phyloP scores from a whole-genome alignment of 108 stramenopile genomes.

The Cyclostephanos tholiformis region DNA sequence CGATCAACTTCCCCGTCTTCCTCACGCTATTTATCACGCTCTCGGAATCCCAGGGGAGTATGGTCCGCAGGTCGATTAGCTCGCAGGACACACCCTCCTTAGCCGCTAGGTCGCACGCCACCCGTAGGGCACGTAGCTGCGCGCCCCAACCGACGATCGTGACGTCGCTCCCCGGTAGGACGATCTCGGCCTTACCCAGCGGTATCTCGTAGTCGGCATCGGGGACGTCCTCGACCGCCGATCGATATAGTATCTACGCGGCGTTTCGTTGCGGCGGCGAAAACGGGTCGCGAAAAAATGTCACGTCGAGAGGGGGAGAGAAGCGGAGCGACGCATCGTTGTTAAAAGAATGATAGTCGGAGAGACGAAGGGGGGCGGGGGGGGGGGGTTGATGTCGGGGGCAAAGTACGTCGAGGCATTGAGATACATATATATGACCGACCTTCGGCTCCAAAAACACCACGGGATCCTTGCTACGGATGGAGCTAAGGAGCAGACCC shows the following conservation, averaged over 20 bases:
- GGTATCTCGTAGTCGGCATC: constrained; percentile 93
- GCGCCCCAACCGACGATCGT: constrained; percentile 96
- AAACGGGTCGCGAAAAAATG: too few species aligned
- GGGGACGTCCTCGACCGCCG: constrained; percentile 93
- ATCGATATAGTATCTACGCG: constrained; percentile 92
- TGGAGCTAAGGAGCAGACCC: constrained; percentile 87
- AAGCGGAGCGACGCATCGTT: background rate
- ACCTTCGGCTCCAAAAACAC: constrained; percentile 97
- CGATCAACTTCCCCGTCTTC: constrained; percentile 95
- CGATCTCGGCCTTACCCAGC: constrained; percentile 89
- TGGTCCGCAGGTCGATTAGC: constrained; percentile 95
- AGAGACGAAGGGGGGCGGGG: background rate
- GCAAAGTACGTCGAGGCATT: background rate
- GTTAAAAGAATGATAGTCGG: background rate
- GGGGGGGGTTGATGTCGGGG: too few species aligned
- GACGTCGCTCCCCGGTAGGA: constrained; percentile 86
- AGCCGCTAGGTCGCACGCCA: constrained; percentile 78
- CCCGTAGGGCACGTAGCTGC: constrained; percentile 76
- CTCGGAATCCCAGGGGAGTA: constrained; percentile 94
- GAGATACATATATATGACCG: constrained; percentile 2
- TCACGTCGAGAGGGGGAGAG: too few species aligned
- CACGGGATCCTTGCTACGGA: constrained; percentile 93
- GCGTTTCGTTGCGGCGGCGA: background rate
- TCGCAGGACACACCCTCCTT: constrained; percentile 88
- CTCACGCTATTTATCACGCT: constrained; percentile 77